phyloP scores from a whole-genome alignment of 1,284 basidiomycete species.

The Ustilago trichophora region DNA sequence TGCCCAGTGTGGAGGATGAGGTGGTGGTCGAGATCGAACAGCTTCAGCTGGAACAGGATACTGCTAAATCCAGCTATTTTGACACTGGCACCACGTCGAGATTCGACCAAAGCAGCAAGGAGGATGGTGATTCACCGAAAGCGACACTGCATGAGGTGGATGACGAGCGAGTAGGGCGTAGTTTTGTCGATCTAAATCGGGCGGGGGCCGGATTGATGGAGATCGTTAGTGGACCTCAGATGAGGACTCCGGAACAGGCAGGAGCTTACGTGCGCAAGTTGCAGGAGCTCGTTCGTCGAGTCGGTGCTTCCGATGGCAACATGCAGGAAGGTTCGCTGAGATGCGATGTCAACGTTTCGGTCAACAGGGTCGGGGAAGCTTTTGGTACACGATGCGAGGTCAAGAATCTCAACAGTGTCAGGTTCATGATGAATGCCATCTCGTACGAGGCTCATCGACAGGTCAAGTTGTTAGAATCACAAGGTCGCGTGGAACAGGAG shows the following conservation, averaged over 20 bases:
- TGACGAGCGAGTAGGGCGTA: constrained; percentile 69
- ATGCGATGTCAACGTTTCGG: constrained; percentile 94
- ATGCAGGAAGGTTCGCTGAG: constrained; percentile 86
- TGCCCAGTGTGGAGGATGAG: constrained; percentile 67
- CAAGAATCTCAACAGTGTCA: constrained; percentile 94
- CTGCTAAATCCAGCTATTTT: constrained; percentile 82
- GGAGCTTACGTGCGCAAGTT: constrained; percentile 85
- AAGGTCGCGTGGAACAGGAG: constrained; percentile 76
- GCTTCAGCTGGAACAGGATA: constrained; percentile 96
- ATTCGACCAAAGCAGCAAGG: constrained; percentile 1
- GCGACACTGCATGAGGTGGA: constrained; percentile 61
- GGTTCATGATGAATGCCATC: constrained; percentile 85
- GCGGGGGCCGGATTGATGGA: constrained; percentile 91
- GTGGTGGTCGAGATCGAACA: constrained; percentile 82
- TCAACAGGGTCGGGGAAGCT: constrained; percentile 70
- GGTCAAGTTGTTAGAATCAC: constrained; percentile 72
- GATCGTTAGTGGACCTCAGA: constrained; percentile 93
- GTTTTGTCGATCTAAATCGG: constrained; percentile 82
- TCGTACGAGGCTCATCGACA: constrained; percentile 79
- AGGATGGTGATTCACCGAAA: background rate
- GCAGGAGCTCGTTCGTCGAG: constrained; percentile 80
- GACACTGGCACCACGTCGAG: constrained; percentile 64
- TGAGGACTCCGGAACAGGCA: constrained; percentile 89
- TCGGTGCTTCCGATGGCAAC: constrained; percentile 91
- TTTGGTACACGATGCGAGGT: constrained; percentile 91